phyloP scores from a whole-genome alignment of 2,329 filamentous ascomycete species.

The Aspergillus ochraceoroseus region DNA sequence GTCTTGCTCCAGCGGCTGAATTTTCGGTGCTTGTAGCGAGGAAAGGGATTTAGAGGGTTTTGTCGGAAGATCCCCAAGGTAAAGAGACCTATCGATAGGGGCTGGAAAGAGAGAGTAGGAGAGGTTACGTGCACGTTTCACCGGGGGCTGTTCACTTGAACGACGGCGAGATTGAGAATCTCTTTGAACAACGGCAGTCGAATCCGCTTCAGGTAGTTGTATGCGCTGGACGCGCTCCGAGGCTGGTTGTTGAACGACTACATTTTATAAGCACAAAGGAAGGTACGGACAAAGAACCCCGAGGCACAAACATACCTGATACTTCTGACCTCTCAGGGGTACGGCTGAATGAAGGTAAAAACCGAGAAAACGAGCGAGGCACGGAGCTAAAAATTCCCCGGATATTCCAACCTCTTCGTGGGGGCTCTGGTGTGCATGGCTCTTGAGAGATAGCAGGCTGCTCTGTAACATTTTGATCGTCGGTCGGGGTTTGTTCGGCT shows the following conservation, averaged over 20 bases:
- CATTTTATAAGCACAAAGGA: slow-evolving; percentile 9
- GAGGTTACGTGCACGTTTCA: slow-evolving; percentile 19
- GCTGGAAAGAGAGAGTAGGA: slow-evolving; percentile 29
- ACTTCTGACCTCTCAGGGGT: slow-evolving; percentile 16
- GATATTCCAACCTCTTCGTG: slow-evolving; percentile 28
- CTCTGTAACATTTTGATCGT: slow-evolving; percentile 4
- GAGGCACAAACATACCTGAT: slow-evolving; percentile 13
- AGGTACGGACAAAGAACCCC: neutral
- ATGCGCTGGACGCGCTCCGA: slow-evolving; percentile 20
- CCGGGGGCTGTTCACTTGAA: slow-evolving; percentile 17
- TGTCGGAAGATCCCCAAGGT: slow-evolving; percentile 18
- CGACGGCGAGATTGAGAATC: slow-evolving; percentile 14
- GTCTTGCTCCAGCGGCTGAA: neutral
- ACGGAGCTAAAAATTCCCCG: slow-evolving; percentile 31
- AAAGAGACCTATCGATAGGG: slow-evolving; percentile 23
- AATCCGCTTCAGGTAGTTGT: slow-evolving; percentile 1
- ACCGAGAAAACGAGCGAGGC: slow-evolving; percentile 27
- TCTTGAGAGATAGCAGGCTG: slow-evolving; percentile 10
- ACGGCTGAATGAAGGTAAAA: slow-evolving; percentile 22
- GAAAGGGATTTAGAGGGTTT: slow-evolving; percentile 9
- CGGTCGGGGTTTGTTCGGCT: slow-evolving; percentile 6
- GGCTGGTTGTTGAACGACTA: slow-evolving; percentile 16
- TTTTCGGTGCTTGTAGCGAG: neutral
- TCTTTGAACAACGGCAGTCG: slow-evolving; percentile 5
- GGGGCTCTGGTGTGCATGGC: slow-evolving; percentile 24